Evolutionary conservation across 805 yeast genomes (phyloP).

Genomic region (Hagleromyces aurorensis): DNA sequence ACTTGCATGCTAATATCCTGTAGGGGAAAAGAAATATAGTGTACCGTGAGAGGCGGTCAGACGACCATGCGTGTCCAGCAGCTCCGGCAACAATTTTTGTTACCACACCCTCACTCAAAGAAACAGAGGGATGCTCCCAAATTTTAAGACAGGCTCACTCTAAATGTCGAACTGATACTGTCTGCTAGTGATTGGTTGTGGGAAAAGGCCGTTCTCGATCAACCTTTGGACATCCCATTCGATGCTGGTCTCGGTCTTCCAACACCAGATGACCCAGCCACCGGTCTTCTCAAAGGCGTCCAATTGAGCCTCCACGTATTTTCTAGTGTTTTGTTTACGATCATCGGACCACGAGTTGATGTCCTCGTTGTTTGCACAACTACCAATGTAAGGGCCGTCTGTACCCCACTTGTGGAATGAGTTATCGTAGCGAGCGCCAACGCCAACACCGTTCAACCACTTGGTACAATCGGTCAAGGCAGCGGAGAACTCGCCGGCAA

Average conservation of each 20-base stretch:
- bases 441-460: constrained; percentile 82
- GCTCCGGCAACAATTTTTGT: too few relatives aligned
- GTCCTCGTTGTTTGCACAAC: constrained; percentile 49
- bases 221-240: constrained; percentile 82
- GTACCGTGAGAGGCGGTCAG: too few relatives aligned
- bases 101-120: background rate
- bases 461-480: constrained; percentile 87
- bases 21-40: too few relatives aligned
- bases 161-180: constrained; percentile 57
- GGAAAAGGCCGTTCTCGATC: constrained; percentile 55
- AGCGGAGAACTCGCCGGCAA: constrained; percentile 85
- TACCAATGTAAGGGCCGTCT: constrained; percentile 41
- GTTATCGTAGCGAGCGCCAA: constrained; percentile 78
- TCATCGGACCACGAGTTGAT: constrained; percentile 50
- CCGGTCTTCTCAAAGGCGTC: constrained; percentile 68
- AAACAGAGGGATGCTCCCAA: too few relatives aligned
- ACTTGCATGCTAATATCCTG: too few relatives aligned
- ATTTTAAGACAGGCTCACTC: too few relatives aligned
- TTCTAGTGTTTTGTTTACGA: constrained; percentile 51
- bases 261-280: constrained; percentile 94
- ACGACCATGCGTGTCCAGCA: too few relatives aligned
- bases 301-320: constrained; percentile 80
- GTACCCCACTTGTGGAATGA: constrained; percentile 32
- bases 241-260: constrained; percentile 74
- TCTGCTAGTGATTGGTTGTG: constrained; percentile 69